Base-by-base conservation (phyloP, 257 asterid genomes). In the Gentiana macrophylla region DNA sequence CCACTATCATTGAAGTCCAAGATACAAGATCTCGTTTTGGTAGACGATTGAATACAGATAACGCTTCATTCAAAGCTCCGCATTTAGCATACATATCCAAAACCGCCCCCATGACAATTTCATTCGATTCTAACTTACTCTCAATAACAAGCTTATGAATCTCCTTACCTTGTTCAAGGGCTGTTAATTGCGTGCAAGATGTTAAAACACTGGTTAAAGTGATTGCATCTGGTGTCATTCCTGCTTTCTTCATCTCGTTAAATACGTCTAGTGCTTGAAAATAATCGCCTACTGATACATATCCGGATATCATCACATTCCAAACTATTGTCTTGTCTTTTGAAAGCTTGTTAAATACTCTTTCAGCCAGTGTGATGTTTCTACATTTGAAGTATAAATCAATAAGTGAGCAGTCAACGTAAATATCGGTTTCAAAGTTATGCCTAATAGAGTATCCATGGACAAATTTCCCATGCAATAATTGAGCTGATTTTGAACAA, bases 41-140 rank as follows among this genome's bases (percentile, higher is more conserved):
- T 41, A 84, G 56, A 71, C 66, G 77, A 43, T 76, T 71, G 56
- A 86, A 81, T 54, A 86, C 79, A 36, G 8, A 37, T 44, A 51
- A 74, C 56, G 96, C 92, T 69, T 86, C 89, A 47, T 67, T 50
- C 36, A 86, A 81, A 47, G 80, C 92, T 48, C 96, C 94, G 45
- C 96, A 81, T 60, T 86, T 84, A 47, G 94, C 88, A 63, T 86
- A 86, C 96, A 86, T 86, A 67, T 86, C 92, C 12, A 86, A 83
- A 53, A 86, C 74, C 44, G 94, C 85, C 38, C 91, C 94, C 86
- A 84, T 75, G 49, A 86, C 75, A 48, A 84, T 73, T 63, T 72
- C 78, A 52, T 77, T 80, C 8, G 91, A 66, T 63, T 62, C 79
- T 55, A 84, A 59, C 67, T 66, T 65, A 52, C 37, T 59, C 46